Evolutionary conservation across 2,329 filamentous ascomycete species (phyloP).

Genomic region (Hymenoscyphus repandus): DNA sequence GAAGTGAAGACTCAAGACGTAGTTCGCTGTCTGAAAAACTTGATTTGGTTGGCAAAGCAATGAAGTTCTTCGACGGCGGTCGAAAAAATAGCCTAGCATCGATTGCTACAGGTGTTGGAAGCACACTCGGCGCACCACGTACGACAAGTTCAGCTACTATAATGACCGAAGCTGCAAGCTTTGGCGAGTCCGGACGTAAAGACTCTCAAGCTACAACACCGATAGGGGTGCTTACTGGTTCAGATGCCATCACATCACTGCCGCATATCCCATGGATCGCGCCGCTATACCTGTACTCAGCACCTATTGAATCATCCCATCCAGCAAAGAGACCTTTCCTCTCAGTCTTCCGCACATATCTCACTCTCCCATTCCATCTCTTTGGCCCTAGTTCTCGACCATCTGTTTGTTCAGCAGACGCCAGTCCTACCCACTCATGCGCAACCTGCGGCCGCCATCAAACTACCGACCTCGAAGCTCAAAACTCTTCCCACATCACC

Average conservation of each 20-base stretch:
- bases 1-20: background rate
- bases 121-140: no score
- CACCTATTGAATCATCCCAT: background rate
- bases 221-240: background rate
- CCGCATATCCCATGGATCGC: background rate
- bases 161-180: background rate
- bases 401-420: background rate
- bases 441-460: background rate
- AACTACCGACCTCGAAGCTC: conserved; percentile 7
- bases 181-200: conserved; percentile 1
- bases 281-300: conserved; percentile 2
- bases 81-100: conserved; percentile 11
- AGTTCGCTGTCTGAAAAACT: conserved; percentile 13
- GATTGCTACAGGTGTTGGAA: background rate
- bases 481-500: background rate
- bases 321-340: conserved; percentile 4
- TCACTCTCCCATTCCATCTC: conserved; percentile 17
- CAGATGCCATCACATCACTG: background rate
- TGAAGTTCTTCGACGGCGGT: conserved; percentile 22
- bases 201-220: conserved; percentile 7
- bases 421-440: background rate
- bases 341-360: conserved; percentile 20
- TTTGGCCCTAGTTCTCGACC: conserved; percentile 4
- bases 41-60: conserved; percentile 22
- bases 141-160: conserved; percentile 6